Base-by-base conservation (phyloP, 179 eudicot genomes). In the Gypsophila paniculata region DNA sequence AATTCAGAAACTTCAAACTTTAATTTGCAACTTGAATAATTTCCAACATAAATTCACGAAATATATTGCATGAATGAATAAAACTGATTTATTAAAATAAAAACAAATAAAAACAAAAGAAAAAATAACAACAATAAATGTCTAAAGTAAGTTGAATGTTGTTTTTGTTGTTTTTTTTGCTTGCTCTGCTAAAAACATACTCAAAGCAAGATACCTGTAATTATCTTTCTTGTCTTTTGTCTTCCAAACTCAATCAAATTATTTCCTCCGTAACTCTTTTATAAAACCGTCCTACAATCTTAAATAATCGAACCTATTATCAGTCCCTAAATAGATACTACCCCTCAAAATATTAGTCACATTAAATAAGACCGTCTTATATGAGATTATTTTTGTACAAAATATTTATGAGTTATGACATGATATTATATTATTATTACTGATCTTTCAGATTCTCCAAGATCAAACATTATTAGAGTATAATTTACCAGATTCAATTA, bases 181-280 rank as follows among this genome's bases (percentile, higher is more conserved):
- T 29, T 10, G 51, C 38, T 66, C 10, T 51, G 62, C 26, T 1
- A 29, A 57, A 65, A 18, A 65, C 51, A 58, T 13, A 6, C 6
- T 8, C 44, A 70, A 26, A 57, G 21, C 64, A 70, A 32, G 74
- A 73, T 62, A 64, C 46, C 74, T 64, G 62, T 61, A 64, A 61
- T 69, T 61, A 65, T 22, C 22, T 13, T 51, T 5, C 11, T 49
- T 61, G 76, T 69, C 74, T 54, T 44, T 68, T 46, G 38, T 32
- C 54, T 57, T 61, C 1, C 11, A 42, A 69, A 14, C 67, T 73
- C 54, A 68, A 74, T 71, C 62, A 64, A 74, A 64, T 57, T 17
- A 62, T 11, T n/a, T 13, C 26, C 51, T 21, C 53, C 34, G 34
- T 29, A 29, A 29, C 34, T 29, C 34, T 29, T 4, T 4, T 29